A percentile compares a stretch with the other conserved stretches of the same genome.
These are phyloP conservation scores for Colletotrichum musae DNA, from an alignment of 2,329 filamentous ascomycete species.

Conservation along the genomic window DNA sequence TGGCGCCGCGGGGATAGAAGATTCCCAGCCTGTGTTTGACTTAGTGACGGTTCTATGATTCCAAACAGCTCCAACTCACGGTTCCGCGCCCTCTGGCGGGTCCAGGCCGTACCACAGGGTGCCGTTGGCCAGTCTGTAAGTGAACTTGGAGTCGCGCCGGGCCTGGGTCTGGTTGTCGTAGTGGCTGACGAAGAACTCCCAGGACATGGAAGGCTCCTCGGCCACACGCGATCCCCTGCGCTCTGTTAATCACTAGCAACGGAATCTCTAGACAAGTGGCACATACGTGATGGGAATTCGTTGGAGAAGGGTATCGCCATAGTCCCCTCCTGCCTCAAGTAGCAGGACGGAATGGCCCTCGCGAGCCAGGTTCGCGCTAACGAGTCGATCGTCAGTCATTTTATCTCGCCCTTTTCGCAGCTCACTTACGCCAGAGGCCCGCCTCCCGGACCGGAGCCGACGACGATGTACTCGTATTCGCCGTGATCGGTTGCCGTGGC, in stretches of 20 bases:
- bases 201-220: not conserved
- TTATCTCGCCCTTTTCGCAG: not conserved
- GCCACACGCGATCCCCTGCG: not conserved
- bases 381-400: not conserved
- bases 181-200: conserved; percentile 5
- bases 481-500: not conserved
- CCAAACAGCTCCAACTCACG: conserved; percentile 22
- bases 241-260: not conserved
- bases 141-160: conserved; percentile 5
- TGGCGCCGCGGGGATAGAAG: conserved; percentile 47
- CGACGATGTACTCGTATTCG: not conserved
- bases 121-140: conserved; percentile 40
- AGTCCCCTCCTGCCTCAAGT: not conserved
- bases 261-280: not conserved
- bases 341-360: not conserved
- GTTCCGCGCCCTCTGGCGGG: conserved; percentile 41
- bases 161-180: not conserved
- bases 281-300: not conserved
- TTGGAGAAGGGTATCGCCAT: conserved; percentile 4
- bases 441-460: not conserved
- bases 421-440: not conserved
- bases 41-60: not conserved
- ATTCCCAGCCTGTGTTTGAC: conserved; percentile 41
- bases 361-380: not conserved
- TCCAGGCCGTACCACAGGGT: conserved; percentile 40